Percentiles rank a stretch among this genome's conserved stretches.
Evolutionary conservation across 2,329 filamentous ascomycete genomes (phyloP).

Genomic region (Cercospora sojina): DNA sequence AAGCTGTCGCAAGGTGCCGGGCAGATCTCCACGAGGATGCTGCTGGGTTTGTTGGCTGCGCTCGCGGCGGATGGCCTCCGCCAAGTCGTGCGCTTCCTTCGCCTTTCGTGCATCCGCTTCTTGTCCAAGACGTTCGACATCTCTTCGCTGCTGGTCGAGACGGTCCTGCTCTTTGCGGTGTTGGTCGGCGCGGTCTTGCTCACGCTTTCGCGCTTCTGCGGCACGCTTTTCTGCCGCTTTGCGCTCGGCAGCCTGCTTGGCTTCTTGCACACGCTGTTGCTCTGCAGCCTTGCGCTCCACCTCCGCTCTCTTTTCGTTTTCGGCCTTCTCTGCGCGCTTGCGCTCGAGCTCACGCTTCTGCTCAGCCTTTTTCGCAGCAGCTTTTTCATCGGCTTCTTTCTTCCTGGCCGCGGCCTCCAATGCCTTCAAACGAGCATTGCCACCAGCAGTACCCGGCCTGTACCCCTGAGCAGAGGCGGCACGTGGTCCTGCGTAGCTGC

Average conservation of each 20-base stretch:
- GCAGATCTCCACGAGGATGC: slow-evolving; percentile 50
- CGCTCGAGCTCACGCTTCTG: slow-evolving; percentile 79
- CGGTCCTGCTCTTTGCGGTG: slow-evolving; percentile 32
- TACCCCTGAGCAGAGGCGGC: slow-evolving; percentile 61
- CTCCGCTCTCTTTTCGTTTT: slow-evolving; percentile 51
- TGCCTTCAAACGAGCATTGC: slow-evolving; percentile 51
- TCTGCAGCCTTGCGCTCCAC: slow-evolving; percentile 43
- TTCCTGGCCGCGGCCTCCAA: slow-evolving; percentile 75
- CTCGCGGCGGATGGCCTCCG: slow-evolving; percentile 40
- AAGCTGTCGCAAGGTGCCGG: slow-evolving; percentile 55
- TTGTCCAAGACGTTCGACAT: slow-evolving; percentile 40
- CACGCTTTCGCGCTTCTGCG: slow-evolving; percentile 38
- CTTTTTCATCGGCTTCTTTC: slow-evolving; percentile 80
- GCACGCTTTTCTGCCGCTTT: slow-evolving; percentile 52
- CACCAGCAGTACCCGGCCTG: slow-evolving; percentile 42
- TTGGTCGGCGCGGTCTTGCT: slow-evolving; percentile 39
- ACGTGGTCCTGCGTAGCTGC: slow-evolving; percentile 64
- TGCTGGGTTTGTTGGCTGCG: slow-evolving; percentile 36
- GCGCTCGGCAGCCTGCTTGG: slow-evolving; percentile 40
- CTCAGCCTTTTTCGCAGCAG: slow-evolving; percentile 74
- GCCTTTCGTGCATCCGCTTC: slow-evolving; percentile 34
- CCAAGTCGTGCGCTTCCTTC: slow-evolving; percentile 37
- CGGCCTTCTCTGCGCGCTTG: slow-evolving; percentile 69
- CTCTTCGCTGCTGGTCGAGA: slow-evolving; percentile 28
- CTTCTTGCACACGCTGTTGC: slow-evolving; percentile 40